These are phyloP conservation scores for Blastocladiella britannica DNA, from an alignment of 192 early-diverging fungal species.

Conservation along the genomic window DNA sequence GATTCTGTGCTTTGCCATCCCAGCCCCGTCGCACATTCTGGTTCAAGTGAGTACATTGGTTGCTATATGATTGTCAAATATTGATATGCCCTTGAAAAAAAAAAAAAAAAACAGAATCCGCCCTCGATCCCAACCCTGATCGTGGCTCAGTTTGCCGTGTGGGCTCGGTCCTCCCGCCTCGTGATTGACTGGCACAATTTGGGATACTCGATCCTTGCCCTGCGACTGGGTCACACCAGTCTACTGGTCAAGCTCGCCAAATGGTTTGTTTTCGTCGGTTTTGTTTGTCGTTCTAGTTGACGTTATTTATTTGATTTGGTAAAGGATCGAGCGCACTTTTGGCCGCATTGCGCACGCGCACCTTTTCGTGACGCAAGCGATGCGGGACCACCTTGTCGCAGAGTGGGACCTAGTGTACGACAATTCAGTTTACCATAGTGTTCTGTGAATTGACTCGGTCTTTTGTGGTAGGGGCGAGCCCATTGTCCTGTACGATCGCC, in stretches of 20 bases:
- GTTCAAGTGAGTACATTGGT: conserved; percentile 39
- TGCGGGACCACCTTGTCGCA: conserved; percentile 42
- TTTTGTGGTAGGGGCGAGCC: not conserved
- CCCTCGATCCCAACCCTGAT: conserved; percentile 80
- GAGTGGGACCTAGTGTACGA: conserved; percentile 43
- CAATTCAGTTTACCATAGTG: not conserved
- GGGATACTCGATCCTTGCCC: conserved; percentile 64
- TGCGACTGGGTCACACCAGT: conserved; percentile 36
- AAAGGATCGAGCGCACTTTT: conserved; percentile 35
- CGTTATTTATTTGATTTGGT: not conserved
- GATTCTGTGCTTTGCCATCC: conserved; percentile 30
- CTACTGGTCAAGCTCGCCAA: conserved; percentile 31
- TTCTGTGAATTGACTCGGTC: too few species aligned
- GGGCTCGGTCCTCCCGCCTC: conserved; percentile 41
- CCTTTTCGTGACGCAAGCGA: conserved; percentile 64
- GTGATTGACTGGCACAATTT: conserved; percentile 99
- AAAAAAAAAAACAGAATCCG: conserved; percentile 49
- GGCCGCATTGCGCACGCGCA: conserved; percentile 54
- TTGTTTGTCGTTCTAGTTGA: too few species aligned
- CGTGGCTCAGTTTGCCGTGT: conserved; percentile 45
- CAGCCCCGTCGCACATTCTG: conserved; percentile 41
- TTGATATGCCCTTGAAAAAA: not conserved
- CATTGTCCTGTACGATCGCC: conserved; percentile 59
- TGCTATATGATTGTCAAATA: not conserved
- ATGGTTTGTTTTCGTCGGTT: conserved; percentile 16